A percentile compares a stretch with the other conserved stretches of the same genome.
phyloP scores from a whole-genome alignment of 176 grass and related monocot species.

The Echinochloa phyllopogon region DNA sequence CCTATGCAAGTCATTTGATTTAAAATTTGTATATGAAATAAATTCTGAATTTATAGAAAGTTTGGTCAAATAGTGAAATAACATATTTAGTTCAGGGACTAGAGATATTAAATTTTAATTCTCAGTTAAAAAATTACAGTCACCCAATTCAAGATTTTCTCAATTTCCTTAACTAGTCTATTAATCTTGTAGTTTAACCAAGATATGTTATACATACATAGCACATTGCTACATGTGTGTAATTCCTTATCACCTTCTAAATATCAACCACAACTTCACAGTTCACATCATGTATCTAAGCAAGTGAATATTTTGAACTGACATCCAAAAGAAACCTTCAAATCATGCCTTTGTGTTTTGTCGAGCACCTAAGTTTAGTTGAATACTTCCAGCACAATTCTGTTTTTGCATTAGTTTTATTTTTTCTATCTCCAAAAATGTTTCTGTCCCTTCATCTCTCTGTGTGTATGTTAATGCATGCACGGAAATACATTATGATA shows the following conservation, averaged over 20 bases:
- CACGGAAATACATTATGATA: background rate
- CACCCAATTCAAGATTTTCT: conserved; percentile 9
- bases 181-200: background rate
- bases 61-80: background rate
- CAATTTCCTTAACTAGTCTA: background rate
- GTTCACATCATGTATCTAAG: conserved; percentile 22
- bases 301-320: conserved; percentile 23
- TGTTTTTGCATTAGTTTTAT: background rate
- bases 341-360: conserved; percentile 24
- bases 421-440: conserved; percentile 3
- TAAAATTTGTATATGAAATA: background rate
- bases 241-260: conserved; percentile 29
- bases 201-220: conserved; percentile 17
- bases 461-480: conserved; percentile 1
- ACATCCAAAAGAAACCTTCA: conserved; percentile 4
- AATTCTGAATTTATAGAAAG: conserved; percentile 2
- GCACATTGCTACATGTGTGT: conserved; percentile 5
- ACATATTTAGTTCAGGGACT: background rate
- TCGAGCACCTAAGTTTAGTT: background rate
- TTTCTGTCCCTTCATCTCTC: background rate
- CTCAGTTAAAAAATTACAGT: background rate
- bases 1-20: background rate
- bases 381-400: background rate
- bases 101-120: background rate
- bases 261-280: conserved; percentile 3